Percentiles rank a stretch among this genome's conserved stretches.
These are phyloP conservation scores for Bipolaris gigantea DNA, from an alignment of 2,329 filamentous ascomycete species.

Conservation along the genomic window DNA sequence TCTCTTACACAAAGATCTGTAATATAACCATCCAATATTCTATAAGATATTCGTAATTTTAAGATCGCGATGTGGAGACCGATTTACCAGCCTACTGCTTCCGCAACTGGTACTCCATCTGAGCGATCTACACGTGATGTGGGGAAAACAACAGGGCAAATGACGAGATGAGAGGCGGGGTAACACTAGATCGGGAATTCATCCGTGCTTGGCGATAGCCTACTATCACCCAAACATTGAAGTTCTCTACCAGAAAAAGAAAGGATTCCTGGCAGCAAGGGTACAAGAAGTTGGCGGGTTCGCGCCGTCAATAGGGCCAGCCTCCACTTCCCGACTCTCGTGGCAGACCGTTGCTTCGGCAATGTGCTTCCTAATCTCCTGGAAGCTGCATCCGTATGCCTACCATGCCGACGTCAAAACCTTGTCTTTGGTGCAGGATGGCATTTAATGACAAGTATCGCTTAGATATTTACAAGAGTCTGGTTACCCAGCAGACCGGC, in stretches of 20 bases:
- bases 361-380: too few species aligned
- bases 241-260: background rate
- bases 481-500: background rate
- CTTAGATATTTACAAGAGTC: background rate
- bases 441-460: background rate
- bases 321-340: background rate
- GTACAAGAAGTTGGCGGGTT: background rate
- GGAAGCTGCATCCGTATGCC: background rate
- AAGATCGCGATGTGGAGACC: too few species aligned
- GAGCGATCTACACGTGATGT: background rate
- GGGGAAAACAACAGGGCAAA: background rate
- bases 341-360: too few species aligned
- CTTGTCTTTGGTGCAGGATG: background rate
- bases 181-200: background rate
- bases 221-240: background rate
- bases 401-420: background rate
- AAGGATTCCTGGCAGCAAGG: background rate
- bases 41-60: too few species aligned
- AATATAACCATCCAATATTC: too few species aligned
- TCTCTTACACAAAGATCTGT: too few species aligned
- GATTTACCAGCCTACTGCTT: too few species aligned
- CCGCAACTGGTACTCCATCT: too few species aligned
- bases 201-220: background rate
- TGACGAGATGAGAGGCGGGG: background rate
- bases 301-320: background rate